Conservation (phyloP, 2,329 filamentous ascomycete genomes). For the Pseudopyricularia cyperi region DNA sequence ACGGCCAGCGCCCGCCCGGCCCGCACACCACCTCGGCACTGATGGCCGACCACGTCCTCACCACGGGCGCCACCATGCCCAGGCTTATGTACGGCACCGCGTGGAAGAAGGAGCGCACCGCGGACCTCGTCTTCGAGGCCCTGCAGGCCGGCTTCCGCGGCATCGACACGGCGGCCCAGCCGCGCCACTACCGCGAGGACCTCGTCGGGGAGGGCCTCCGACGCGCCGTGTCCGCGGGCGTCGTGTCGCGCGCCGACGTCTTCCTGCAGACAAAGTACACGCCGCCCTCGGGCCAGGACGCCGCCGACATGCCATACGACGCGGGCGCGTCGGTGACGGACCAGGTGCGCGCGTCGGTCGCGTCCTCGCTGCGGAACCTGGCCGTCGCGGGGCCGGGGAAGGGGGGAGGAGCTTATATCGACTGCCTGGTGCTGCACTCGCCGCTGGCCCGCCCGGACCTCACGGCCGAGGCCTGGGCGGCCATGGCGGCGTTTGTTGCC, state of each 20-base stretch:
- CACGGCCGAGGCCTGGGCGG: slow-evolving; percentile 51
- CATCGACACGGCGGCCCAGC: slow-evolving; percentile 68
- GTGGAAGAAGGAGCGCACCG: slow-evolving; percentile 66
- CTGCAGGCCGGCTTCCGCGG: slow-evolving; percentile 56
- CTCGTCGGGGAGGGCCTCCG: slow-evolving; percentile 56
- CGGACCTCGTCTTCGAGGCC: slow-evolving; percentile 54
- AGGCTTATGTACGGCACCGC: slow-evolving; percentile 65
- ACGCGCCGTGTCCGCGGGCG: slow-evolving; percentile 42
- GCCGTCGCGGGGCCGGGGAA: slow-evolving; percentile 14
- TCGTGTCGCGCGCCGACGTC: slow-evolving; percentile 42
- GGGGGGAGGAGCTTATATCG: slow-evolving; percentile 33
- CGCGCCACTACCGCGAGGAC: slow-evolving; percentile 63
- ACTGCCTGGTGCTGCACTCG: slow-evolving; percentile 67
- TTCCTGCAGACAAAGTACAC: slow-evolving; percentile 83
- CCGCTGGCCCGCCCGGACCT: slow-evolving; percentile 26
- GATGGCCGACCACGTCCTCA: slow-evolving; percentile 8
- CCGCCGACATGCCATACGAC: slow-evolving; percentile 49
- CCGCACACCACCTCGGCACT: slow-evolving; percentile 5
- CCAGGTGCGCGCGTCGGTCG: slow-evolving; percentile 55
- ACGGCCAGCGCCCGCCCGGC: background rate
- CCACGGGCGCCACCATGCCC: slow-evolving; percentile 24
- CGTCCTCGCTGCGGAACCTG: slow-evolving; percentile 53
- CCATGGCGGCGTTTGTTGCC: slow-evolving; percentile 55
- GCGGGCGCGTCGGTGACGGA: slow-evolving; percentile 40
- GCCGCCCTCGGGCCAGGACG: slow-evolving; percentile 47